phyloP scores from a whole-genome alignment of 73 alveolate species.

The Tetrahymena borealis region DNA sequence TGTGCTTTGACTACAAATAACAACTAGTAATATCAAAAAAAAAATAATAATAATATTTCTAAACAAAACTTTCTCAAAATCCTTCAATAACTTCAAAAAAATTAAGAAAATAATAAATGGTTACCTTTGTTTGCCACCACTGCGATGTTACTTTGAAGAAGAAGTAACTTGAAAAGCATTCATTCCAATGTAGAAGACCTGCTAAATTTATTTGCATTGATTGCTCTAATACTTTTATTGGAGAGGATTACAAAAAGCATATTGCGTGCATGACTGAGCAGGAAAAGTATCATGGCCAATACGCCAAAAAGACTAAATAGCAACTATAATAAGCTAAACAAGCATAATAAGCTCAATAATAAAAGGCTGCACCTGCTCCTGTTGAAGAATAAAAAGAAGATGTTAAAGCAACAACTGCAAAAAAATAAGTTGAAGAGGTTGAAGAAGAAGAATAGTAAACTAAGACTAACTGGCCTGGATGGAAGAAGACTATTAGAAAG shows the following conservation, averaged over 20 bases:
- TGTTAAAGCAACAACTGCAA: not conserved
- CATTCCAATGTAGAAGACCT: slow-evolving; percentile 23
- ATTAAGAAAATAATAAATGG: slow-evolving; percentile 8
- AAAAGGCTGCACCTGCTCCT: not conserved
- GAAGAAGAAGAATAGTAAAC: not conserved
- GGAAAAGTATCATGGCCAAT: slow-evolving; percentile 8
- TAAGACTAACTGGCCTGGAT: slow-evolving; percentile 8
- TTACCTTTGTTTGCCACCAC: slow-evolving; percentile 28
- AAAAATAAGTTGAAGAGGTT: not conserved
- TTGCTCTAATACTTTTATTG: slow-evolving; percentile 4
- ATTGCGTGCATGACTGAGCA: slow-evolving; percentile 8
- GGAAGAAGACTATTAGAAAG: slow-evolving; percentile 16
- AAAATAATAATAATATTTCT: not conserved
- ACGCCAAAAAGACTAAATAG: not conserved
- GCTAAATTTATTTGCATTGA: slow-evolving; percentile 27
- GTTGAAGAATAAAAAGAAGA: not conserved
- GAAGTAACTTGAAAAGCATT: slow-evolving; percentile 18
- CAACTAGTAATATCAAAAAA: not conserved
- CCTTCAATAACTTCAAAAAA: not conserved
- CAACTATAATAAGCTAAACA: not conserved
- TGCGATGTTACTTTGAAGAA: slow-evolving; percentile 27
- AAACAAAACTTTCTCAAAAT: too few relatives aligned
- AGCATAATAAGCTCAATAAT: not conserved
- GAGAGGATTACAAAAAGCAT: slow-evolving; percentile 2
- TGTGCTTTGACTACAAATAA: too few relatives aligned